Conservation (phyloP, 179 eudicot species). For the Nepenthes alata region DNA sequence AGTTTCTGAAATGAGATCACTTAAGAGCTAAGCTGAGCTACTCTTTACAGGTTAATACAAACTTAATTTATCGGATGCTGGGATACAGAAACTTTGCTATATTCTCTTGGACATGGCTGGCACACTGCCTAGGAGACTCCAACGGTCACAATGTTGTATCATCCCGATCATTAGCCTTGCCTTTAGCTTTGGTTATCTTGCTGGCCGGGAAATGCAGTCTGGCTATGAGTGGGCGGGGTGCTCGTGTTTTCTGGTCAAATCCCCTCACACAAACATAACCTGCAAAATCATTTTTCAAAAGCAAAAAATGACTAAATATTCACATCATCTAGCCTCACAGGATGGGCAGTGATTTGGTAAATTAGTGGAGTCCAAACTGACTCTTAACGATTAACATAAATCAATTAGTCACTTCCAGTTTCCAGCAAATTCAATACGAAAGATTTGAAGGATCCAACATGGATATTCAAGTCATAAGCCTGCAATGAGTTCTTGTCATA, state of each 20-base stretch:
- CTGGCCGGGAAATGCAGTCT: constrained; percentile 64
- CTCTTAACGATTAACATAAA: too few species aligned
- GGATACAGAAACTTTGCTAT: neutral
- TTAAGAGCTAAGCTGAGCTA: neutral
- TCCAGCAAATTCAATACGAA: too few species aligned
- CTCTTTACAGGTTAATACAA: neutral
- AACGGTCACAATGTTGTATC: neutral
- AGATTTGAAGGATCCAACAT: too few species aligned
- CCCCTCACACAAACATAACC: constrained; percentile 80
- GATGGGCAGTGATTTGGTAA: too few species aligned
- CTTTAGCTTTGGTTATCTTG: constrained; percentile 28
- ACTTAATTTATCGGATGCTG: neutral
- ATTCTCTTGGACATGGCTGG: neutral
- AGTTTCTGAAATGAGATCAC: too few species aligned
- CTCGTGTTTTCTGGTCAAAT: constrained; percentile 45
- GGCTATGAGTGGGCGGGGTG: constrained; percentile 70
- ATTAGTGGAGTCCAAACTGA: too few species aligned
- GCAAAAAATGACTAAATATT: neutral
- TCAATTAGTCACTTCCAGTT: too few species aligned
- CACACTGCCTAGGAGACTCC: too few species aligned
- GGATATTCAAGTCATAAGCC: too few species aligned
- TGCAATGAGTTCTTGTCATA: too few species aligned
- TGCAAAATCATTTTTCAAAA: constrained; percentile 12
- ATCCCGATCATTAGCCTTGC: constrained; percentile 17
- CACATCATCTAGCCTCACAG: too few species aligned